Evolutionary conservation across 2,329 filamentous ascomycete genomes (phyloP).

Genomic region (Pseudogymnoascus sp.): DNA sequence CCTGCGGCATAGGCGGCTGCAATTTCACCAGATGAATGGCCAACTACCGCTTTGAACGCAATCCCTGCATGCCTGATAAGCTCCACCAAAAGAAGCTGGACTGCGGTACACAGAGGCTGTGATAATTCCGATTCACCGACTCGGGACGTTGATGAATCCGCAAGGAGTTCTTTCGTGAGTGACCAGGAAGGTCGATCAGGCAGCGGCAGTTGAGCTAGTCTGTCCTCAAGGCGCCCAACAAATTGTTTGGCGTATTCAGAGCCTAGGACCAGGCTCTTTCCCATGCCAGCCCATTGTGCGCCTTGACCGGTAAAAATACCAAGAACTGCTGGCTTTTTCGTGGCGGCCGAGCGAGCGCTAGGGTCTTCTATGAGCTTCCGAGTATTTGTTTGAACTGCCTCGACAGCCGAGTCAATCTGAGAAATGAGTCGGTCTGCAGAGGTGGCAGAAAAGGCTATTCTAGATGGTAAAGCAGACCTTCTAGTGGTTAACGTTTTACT

Average conservation of each 20-base stretch:
- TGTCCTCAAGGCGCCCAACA: neutral
- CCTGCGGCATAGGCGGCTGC: slow-evolving; percentile 38
- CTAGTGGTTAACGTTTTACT: neutral
- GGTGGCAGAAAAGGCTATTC: neutral
- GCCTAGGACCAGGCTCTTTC: slow-evolving; percentile 15
- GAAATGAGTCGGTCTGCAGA: neutral
- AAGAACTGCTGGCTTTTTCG: neutral
- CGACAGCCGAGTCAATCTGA: slow-evolving; percentile 9
- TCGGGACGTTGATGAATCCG: slow-evolving; percentile 27
- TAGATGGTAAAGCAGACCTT: neutral
- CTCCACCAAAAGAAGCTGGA: slow-evolving; percentile 40
- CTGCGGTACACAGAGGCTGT: slow-evolving; percentile 38
- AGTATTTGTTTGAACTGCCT: neutral
- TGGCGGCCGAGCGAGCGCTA: neutral
- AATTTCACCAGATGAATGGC: slow-evolving; percentile 43
- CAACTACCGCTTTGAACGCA: slow-evolving; percentile 32
- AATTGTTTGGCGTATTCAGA: neutral
- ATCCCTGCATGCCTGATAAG: slow-evolving; percentile 37
- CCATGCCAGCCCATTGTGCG: slow-evolving; percentile 22
- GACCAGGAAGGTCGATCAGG: neutral
- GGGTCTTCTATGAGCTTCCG: neutral
- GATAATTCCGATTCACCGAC: slow-evolving; percentile 36
- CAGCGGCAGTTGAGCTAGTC: neutral
- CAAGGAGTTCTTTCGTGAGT: neutral
- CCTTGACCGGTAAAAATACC: slow-evolving; percentile 22